Evolutionary conservation across 192 early-diverging fungal species (phyloP).

Genomic region (Martensiomyces pterosporus): DNA sequence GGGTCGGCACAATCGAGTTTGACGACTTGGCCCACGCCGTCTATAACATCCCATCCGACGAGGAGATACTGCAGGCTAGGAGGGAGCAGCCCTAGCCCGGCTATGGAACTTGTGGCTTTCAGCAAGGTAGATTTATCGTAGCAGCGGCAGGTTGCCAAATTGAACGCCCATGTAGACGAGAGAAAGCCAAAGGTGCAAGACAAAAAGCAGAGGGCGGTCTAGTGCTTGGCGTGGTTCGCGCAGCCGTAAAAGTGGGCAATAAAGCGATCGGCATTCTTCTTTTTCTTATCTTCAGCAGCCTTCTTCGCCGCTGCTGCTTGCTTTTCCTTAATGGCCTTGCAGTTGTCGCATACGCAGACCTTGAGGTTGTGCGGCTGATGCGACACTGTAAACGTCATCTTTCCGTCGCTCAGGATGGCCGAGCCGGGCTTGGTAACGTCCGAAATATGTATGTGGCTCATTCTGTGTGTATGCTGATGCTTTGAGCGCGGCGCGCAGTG

Average conservation of each 20-base stretch:
- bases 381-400: slow-evolving; percentile 19
- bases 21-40: slow-evolving; percentile 41
- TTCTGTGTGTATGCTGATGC: no score
- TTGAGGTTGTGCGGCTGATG: slow-evolving; percentile 27
- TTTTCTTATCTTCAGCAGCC: slow-evolving; percentile 11
- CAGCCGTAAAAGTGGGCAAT: background rate
- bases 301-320: slow-evolving; percentile 30
- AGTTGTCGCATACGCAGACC: slow-evolving; percentile 25
- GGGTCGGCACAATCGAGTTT: slow-evolving; percentile 47
- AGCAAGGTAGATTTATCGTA: no score
- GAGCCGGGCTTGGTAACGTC: slow-evolving; percentile 35
- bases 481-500: no score
- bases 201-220: no score
- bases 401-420: slow-evolving; percentile 23
- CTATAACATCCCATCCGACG: slow-evolving; percentile 40
- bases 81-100: no score
- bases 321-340: slow-evolving; percentile 17
- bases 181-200: no score
- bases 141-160: no score
- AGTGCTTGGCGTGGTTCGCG: background rate
- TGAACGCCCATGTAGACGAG: no score
- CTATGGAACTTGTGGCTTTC: no score
- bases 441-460: slow-evolving; percentile 31
- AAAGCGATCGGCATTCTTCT: slow-evolving; percentile 1
- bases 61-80: slow-evolving; percentile 32